Percentiles rank a stretch among this genome's conserved stretches.
Evolutionary conservation across 2,329 filamentous ascomycete species (phyloP).

Genomic region (Pseudogymnoascus sp.): DNA sequence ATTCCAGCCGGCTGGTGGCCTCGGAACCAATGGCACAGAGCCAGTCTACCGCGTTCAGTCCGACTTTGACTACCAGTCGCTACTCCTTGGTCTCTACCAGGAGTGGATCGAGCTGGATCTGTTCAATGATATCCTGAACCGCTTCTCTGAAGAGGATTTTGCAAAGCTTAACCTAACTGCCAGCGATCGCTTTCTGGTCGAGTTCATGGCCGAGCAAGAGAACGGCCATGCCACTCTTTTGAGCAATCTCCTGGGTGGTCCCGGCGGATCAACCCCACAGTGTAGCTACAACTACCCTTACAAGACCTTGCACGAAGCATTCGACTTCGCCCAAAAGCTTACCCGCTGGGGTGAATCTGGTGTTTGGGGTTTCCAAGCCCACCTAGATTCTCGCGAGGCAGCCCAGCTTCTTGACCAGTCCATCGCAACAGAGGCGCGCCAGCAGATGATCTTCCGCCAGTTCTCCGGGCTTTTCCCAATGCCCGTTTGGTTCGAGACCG

Average conservation of each 20-base stretch:
- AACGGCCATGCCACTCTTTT: constrained; percentile 69
- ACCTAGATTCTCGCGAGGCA: constrained; percentile 67
- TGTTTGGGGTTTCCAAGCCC: constrained; percentile 72
- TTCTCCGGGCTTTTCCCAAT: constrained; percentile 72
- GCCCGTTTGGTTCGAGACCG: constrained; percentile 74
- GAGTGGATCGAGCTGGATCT: constrained; percentile 81
- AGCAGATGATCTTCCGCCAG: constrained; percentile 79
- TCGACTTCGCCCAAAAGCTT: constrained; percentile 81
- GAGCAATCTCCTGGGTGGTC: constrained; percentile 64
- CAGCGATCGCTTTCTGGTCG: constrained; percentile 61
- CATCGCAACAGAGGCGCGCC: constrained; percentile 70
- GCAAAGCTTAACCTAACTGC: constrained; percentile 56
- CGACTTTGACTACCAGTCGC: constrained; percentile 75
- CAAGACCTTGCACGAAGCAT: constrained; percentile 63
- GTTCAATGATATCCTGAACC: constrained; percentile 67
- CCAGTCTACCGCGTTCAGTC: constrained; percentile 71
- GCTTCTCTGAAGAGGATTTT: constrained; percentile 63
- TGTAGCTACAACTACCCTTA: constrained; percentile 78
- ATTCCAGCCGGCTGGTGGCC: constrained; percentile 63
- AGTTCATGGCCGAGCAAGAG: constrained; percentile 73
- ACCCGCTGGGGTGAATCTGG: constrained; percentile 73
- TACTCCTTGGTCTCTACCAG: constrained; percentile 65
- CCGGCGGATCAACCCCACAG: constrained; percentile 54
- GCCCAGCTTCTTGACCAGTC: constrained; percentile 66
- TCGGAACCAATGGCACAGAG: constrained; percentile 68